Evolutionary conservation across 768 basidiomycete genomes (phyloP), one percentile per base, ranked within the genome.

Genomic region (Tulasnella sp.): DNA sequence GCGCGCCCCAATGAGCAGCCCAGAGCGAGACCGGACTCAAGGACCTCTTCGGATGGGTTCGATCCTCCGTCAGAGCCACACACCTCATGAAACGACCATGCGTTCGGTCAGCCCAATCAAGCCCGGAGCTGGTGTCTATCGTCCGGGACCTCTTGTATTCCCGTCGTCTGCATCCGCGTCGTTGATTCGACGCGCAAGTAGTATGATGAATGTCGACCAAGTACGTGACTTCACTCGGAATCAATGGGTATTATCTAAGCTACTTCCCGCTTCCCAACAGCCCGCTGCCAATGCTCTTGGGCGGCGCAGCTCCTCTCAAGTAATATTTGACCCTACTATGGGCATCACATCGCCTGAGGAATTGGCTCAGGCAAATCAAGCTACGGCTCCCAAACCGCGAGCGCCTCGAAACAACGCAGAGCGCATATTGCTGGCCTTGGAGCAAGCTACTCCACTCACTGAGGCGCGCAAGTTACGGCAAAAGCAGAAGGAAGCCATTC

Each of bases 401-500:
- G 64, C 64, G 7, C 74, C 74, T 25, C 67, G 74, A 9, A 76
- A 76, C 39, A 76, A 76, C 38, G 74, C 77, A 17, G 77, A 78
- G 36, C 49, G 70, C 12, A 77, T 78, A 25, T 64, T 78, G n/a
- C 15, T 78, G 29, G 77, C 77, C 38, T 49, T 78, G 12, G 77
- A 78, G 37, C 78, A 58, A 40, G 77, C 77, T 34, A 78, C 67
- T n/a, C 77, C 77, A 12, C 71, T 78, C 67, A 79, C 77, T n/a
- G 70, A 77, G 15, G 77, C 77, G n/a, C 31, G 77, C 29, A 78
- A 77, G 58, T 38, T 78, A 45, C 67, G 77, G 7, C 76, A 45
- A 19, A 75, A 78, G 72, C 77, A 78, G 37, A 78, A 75, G 38
- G 77, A 70, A 37, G 36, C 77, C 29, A 22, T 78, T 40, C 31